Percentiles rank a stretch among this genome's conserved stretches.
Evolutionary conservation across 805 yeast species (phyloP).

Genomic region (Candida ipomoeae): DNA sequence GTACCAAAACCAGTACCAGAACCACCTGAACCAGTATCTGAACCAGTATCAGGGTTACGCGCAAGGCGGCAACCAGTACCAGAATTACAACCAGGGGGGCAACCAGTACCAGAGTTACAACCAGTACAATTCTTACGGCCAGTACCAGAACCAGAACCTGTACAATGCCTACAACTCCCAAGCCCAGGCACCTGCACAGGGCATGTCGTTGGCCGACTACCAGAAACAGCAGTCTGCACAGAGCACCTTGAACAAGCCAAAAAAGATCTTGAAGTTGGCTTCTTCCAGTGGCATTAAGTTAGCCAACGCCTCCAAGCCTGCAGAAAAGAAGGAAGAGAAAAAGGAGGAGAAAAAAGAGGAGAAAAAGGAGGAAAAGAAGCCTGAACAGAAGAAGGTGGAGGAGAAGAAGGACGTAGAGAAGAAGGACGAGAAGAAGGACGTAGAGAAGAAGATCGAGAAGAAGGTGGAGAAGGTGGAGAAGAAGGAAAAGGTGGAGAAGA

Average conservation of each 20-base stretch:
- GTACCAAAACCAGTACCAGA: too few relatives aligned
- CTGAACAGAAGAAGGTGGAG: neutral
- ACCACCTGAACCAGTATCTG: slow-evolving; percentile 7
- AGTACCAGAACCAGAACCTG: slow-evolving; percentile 23
- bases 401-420: slow-evolving; percentile 5
- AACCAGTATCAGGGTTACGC: slow-evolving; percentile 15
- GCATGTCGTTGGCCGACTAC: slow-evolving; percentile 77
- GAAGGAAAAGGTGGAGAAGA: slow-evolving; percentile 17
- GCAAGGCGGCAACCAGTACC: slow-evolving; percentile 15
- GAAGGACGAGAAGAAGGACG: slow-evolving; percentile 6
- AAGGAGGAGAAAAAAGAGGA: slow-evolving; percentile 8
- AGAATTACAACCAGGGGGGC: slow-evolving; percentile 10
- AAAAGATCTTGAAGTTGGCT: slow-evolving; percentile 64
- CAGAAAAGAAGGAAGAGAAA: slow-evolving; percentile 29
- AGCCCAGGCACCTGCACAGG: slow-evolving; percentile 27
- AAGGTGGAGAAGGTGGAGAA: slow-evolving; percentile 8
- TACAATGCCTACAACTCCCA: slow-evolving; percentile 14
- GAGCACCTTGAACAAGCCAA: slow-evolving; percentile 49
- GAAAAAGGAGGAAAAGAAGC: slow-evolving; percentile 1
- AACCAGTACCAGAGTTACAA: slow-evolving; percentile 22
- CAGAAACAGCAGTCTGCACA: slow-evolving; percentile 59
- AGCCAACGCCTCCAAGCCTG: slow-evolving; percentile 29
- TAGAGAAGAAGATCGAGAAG: neutral
- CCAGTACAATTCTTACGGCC: slow-evolving; percentile 10
- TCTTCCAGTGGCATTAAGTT: slow-evolving; percentile 62